Percentiles rank a stretch among this genome's conserved stretches.
phyloP scores from a whole-genome alignment of 2,329 filamentous ascomycete genomes.

The Fusarium azukiicola region DNA sequence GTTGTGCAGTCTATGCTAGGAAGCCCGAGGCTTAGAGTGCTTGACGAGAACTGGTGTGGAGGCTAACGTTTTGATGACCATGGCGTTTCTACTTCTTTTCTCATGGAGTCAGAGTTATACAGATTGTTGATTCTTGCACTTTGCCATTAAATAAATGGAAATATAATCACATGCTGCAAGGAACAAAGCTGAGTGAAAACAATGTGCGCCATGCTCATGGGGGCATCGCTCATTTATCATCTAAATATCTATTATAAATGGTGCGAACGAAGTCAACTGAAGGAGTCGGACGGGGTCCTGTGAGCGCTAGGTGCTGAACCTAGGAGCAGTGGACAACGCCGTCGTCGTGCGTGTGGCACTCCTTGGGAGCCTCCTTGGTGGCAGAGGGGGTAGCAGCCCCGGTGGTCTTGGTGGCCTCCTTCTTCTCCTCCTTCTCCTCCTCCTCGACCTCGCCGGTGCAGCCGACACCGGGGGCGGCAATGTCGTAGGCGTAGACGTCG shows the following conservation, averaged over 20 bases:
- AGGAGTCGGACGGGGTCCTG: background rate
- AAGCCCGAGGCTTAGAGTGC: slow-evolving; percentile 36
- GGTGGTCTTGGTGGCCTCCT: slow-evolving; percentile 22
- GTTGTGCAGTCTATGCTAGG: slow-evolving; percentile 41
- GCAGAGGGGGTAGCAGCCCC: background rate
- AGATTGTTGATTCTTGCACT: background rate
- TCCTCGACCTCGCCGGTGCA: slow-evolving; percentile 72
- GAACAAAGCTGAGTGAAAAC: background rate
- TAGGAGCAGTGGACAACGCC: slow-evolving; percentile 63
- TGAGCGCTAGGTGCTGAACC: background rate
- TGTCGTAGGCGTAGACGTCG: slow-evolving; percentile 83
- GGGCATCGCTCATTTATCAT: slow-evolving; percentile 20
- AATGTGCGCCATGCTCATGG: slow-evolving; percentile 16
- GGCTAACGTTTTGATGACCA: background rate
- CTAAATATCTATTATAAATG: slow-evolving; percentile 14
- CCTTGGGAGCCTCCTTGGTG: slow-evolving; percentile 54
- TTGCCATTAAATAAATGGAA: background rate
- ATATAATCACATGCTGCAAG: background rate
- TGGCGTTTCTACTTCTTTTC: background rate
- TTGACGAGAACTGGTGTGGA: background rate
- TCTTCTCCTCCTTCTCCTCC: slow-evolving; percentile 32
- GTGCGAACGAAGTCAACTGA: slow-evolving; percentile 11
- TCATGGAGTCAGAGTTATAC: background rate
- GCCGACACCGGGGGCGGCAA: slow-evolving; percentile 81
- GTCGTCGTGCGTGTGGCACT: slow-evolving; percentile 66